Conservation (phyloP, 2,329 filamentous ascomycete genomes). For the Fusarium hainanense region DNA sequence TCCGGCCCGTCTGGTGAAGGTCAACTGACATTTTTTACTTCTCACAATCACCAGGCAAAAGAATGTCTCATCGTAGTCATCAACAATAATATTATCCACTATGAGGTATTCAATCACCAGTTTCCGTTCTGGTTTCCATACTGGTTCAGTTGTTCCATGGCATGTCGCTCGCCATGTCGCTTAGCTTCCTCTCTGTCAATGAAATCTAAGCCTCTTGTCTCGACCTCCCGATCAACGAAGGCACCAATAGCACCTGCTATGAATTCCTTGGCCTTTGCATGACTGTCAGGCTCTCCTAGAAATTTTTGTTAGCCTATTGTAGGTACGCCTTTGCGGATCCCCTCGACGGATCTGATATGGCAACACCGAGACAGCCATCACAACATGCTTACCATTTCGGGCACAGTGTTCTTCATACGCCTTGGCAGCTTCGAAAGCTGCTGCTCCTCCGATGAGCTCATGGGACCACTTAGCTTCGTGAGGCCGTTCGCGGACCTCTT, state of each 20-base stretch:
- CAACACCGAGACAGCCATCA: neutral
- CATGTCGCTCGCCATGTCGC: slow-evolving; percentile 44
- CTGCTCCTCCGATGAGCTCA: slow-evolving; percentile 48
- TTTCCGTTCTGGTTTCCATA: slow-evolving; percentile 26
- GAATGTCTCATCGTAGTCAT: neutral
- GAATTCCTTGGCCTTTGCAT: slow-evolving; percentile 48
- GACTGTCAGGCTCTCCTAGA: slow-evolving; percentile 44
- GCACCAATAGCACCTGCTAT: slow-evolving; percentile 45
- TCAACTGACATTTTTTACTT: neutral
- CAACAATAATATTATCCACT: neutral
- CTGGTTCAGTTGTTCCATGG: slow-evolving; percentile 38
- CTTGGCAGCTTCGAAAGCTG: slow-evolving; percentile 49
- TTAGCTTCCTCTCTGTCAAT: slow-evolving; percentile 47
- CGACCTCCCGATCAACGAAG: slow-evolving; percentile 49
- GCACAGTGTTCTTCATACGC: slow-evolving; percentile 48
- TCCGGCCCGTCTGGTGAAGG: neutral
- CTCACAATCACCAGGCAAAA: neutral
- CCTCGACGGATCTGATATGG: neutral
- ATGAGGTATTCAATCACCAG: neutral
- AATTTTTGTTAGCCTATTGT: neutral
- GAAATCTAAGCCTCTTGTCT: slow-evolving; percentile 47
- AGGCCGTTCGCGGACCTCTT: slow-evolving; percentile 39
- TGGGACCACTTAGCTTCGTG: slow-evolving; percentile 46
- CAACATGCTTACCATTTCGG: slow-evolving; percentile 38
- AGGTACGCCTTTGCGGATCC: neutral